Base-by-base conservation (phyloP, 2,329 filamentous ascomycete species). In the Aspergillus chevalieri region DNA sequence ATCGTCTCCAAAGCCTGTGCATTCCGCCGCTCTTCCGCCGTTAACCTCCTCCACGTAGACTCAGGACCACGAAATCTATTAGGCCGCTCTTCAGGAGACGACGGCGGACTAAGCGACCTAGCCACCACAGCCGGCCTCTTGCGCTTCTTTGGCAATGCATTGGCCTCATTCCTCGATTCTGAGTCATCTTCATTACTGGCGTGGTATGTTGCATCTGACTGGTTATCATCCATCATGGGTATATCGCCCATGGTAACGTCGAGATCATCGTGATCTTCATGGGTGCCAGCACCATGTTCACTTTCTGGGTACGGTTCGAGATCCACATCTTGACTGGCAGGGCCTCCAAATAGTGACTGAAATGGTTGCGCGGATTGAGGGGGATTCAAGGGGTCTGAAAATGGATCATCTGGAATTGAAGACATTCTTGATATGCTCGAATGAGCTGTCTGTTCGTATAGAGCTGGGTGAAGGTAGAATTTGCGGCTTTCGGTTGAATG, bases 41-140 rank as follows among this genome's bases (percentile, higher is more conserved):
- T 94, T 86, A 95, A 93, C 68, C 92, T 88, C 53, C 80, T 77
- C 89, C 90, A 95, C 56, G 84, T 85, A 30, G 78, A 79, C 14
- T 78, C 68, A 1, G 78, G 69, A 1, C 89, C 88, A n/a, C 67
- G 74, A 77, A 86, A 94, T 52, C 82, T 83, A 63, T 93, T 93
- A 8, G 84, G 84, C 2, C 86, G 79, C 43, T 61, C 56, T 28
- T 46, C 15, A 48, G 54, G 50, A 12, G 56, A 55, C 7, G 56
- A 54, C 19, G 47, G 44, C 12, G 54, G 48, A 42, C 43, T 48
- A 15, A 36, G 6, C 30, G 42, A 3, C 21, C 10, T 39, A 6
- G 19, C 4, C 21, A 15, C 14, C 4, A 17, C 26, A 22, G 22
- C 4, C 12, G 36, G 10, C 2, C 19, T 46, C 21, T 46, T 46